phyloP scores from a whole-genome alignment of 176 grass and related monocot genomes.

The Oryza officinalis region DNA sequence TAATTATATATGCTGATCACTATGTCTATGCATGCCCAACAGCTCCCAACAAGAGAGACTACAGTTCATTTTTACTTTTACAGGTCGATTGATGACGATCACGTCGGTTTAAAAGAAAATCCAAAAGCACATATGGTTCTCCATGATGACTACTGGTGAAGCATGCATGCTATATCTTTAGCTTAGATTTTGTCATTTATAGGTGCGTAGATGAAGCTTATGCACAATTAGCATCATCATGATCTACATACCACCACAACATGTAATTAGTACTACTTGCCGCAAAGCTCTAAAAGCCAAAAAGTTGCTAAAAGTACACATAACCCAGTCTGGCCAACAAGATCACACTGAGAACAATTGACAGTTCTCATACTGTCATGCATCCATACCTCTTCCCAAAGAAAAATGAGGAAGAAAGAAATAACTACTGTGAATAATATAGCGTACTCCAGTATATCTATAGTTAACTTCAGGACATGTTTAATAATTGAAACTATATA shows the following conservation, averaged over 20 bases:
- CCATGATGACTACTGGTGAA: constrained; percentile 44
- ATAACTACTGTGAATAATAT: neutral
- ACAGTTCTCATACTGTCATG: constrained; percentile 3
- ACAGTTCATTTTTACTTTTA: constrained; percentile 9
- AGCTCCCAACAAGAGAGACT: neutral
- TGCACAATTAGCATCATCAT: constrained; percentile 52
- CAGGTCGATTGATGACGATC: constrained; percentile 6
- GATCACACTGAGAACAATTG: constrained; percentile 44
- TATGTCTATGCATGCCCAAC: neutral
- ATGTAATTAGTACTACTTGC: constrained; percentile 42
- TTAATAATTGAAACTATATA: neutral
- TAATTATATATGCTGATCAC: neutral
- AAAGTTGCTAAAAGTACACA: constrained; percentile 26
- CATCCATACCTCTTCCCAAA: neutral
- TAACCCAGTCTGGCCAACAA: constrained; percentile 45
- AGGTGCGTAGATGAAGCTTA: constrained; percentile 44
- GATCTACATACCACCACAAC: constrained; percentile 38
- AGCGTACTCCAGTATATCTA: neutral
- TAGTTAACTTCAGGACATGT: neutral
- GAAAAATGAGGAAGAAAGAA: neutral
- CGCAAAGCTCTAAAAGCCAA: constrained; percentile 41
- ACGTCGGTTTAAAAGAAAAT: constrained; percentile 43
- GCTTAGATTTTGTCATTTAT: constrained; percentile 53
- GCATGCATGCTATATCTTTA: constrained; percentile 33
- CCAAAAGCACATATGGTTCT: constrained; percentile 36